These are phyloP conservation scores for Alisma plantagoaquatica DNA, from an alignment of 106 monocot genomes.

Conservation along the genomic window DNA sequence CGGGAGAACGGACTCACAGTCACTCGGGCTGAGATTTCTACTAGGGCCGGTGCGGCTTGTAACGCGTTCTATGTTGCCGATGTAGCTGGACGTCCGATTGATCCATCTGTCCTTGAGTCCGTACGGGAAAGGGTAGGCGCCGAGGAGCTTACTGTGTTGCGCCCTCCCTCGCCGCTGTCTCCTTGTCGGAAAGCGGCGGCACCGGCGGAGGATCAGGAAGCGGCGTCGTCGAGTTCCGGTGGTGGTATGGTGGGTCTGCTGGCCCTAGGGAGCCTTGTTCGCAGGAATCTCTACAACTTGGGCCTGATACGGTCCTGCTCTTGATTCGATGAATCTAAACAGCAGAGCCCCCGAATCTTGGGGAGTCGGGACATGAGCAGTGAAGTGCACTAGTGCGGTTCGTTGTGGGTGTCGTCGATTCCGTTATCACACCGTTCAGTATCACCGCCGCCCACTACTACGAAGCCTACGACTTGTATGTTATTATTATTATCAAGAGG, in stretches of 20 bases:
- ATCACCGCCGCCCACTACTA: too few species aligned
- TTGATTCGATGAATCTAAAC: too few species aligned
- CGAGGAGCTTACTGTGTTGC: slow-evolving; percentile 29
- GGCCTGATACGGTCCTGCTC: slow-evolving; percentile 47
- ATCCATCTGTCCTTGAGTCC: slow-evolving; percentile 40
- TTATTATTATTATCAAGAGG: too few species aligned
- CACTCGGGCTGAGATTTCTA: slow-evolving; percentile 58
- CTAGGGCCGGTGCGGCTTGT: slow-evolving; percentile 32
- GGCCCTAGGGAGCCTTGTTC: slow-evolving; percentile 43
- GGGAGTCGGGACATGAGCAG: too few species aligned
- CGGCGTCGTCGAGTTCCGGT: not conserved
- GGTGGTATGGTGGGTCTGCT: slow-evolving; percentile 26
- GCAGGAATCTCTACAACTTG: slow-evolving; percentile 46
- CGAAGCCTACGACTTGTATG: too few species aligned
- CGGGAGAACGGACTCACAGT: slow-evolving; percentile 85
- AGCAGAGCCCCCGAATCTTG: too few species aligned
- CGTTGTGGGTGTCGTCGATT: not conserved
- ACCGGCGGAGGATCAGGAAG: not conserved
- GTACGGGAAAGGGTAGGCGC: slow-evolving; percentile 50
- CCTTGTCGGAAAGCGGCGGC: not conserved
- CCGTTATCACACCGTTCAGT: too few species aligned
- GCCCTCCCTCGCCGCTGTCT: slow-evolving; percentile 15
- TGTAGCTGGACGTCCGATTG: slow-evolving; percentile 38
- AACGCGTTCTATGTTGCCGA: slow-evolving; percentile 89
- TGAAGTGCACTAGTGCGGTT: too few species aligned